Conservation (phyloP, 768 basidiomycete genomes). For the Russula emetica region DNA sequence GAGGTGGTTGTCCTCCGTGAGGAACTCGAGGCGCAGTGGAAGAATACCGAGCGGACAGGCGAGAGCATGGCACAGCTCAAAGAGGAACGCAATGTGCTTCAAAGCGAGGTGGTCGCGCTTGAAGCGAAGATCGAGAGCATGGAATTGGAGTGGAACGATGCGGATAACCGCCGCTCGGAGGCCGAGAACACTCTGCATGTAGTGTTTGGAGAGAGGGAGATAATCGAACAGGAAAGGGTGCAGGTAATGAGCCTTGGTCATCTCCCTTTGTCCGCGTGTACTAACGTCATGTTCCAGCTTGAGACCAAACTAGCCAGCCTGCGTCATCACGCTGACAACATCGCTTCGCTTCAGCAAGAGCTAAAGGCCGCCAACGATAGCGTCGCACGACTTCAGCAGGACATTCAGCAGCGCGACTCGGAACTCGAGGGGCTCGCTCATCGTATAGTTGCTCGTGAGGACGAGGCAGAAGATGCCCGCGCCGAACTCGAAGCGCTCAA, state of each 20-base stretch:
- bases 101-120: constrained; percentile 32
- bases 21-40: constrained; percentile 72
- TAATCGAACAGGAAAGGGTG: constrained; percentile 40
- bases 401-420: constrained; percentile 51
- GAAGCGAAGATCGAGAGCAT: constrained; percentile 36
- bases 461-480: constrained; percentile 50
- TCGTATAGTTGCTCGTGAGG: constrained; percentile 46
- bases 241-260: constrained; percentile 9
- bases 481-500: constrained; percentile 52
- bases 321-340: constrained; percentile 47
- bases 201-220: constrained; percentile 48
- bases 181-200: constrained; percentile 55
- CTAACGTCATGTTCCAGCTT: constrained; percentile 38
- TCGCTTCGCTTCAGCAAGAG: constrained; percentile 53
- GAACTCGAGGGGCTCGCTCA: constrained; percentile 49
- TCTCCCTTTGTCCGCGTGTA: neutral
- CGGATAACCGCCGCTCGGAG: constrained; percentile 51
- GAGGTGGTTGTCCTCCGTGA: constrained; percentile 44
- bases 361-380: constrained; percentile 52
- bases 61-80: constrained; percentile 44
- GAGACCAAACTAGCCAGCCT: constrained; percentile 50
- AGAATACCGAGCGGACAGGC: constrained; percentile 52
- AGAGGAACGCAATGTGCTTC: constrained; percentile 33
- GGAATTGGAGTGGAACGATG: constrained; percentile 54
- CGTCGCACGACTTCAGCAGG: constrained; percentile 51